Conservation (phyloP, 352 stramenopile genomes). For the Bremia lactucae region DNA sequence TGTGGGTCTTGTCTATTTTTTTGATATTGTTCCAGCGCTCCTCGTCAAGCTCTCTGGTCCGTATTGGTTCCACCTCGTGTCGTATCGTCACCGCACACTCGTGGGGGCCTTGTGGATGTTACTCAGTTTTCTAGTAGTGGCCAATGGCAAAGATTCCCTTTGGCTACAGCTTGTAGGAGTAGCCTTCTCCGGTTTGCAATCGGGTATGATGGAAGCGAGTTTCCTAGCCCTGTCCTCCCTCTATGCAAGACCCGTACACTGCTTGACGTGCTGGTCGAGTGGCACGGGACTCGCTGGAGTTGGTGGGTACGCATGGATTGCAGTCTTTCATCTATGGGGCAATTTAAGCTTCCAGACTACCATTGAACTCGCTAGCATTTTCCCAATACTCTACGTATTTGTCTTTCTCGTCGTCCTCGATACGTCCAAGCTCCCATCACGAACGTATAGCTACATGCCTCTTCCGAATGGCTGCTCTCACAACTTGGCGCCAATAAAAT, state of each 20-base stretch:
- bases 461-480: no score
- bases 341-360: slow-evolving; percentile 58
- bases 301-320: slow-evolving; percentile 85
- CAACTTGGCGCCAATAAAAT: no score
- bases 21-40: slow-evolving; percentile 85
- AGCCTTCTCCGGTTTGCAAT: slow-evolving; percentile 77
- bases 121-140: slow-evolving; percentile 70
- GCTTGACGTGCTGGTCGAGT: slow-evolving; percentile 87
- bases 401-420: slow-evolving; percentile 62
- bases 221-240: slow-evolving; percentile 82
- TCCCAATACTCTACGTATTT: slow-evolving; percentile 51
- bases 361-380: slow-evolving; percentile 44
- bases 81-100: slow-evolving; percentile 74
- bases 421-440: slow-evolving; percentile 27
- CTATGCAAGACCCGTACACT: slow-evolving; percentile 57
- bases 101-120: slow-evolving; percentile 72
- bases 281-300: slow-evolving; percentile 89
- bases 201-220: slow-evolving; percentile 83
- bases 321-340: slow-evolving; percentile 54
- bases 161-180: slow-evolving; percentile 82
- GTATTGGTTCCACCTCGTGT: slow-evolving; percentile 91
- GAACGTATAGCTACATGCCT: slow-evolving; percentile 27
- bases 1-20: slow-evolving; percentile 88
- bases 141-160: slow-evolving; percentile 38
- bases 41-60: slow-evolving; percentile 84